A percentile compares a stretch with the other conserved stretches of the same genome.
Evolutionary conservation across 805 yeast species (phyloP).

Genomic region (Kuraishia floccosa): DNA sequence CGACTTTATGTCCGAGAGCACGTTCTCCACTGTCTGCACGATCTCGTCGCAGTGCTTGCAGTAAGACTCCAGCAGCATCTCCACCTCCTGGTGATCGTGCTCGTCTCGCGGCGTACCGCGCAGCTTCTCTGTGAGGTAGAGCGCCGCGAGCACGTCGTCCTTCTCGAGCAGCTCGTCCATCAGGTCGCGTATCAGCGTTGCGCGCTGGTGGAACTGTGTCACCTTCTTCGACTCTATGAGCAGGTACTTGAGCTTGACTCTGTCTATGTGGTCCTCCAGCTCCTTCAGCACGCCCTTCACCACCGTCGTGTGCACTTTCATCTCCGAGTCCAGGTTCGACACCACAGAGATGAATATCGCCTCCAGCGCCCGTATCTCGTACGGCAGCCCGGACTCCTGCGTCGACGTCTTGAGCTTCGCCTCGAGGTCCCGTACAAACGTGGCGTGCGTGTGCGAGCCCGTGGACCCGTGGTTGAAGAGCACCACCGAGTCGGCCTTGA

Average conservation of each 20-base stretch:
- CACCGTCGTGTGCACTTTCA: constrained; percentile 40
- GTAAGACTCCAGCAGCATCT: constrained; percentile 80
- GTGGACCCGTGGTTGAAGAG: constrained; percentile 67
- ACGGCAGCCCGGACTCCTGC: constrained; percentile 33
- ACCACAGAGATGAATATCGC: constrained; percentile 73
- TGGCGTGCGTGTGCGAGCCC: constrained; percentile 57
- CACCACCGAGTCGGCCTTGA: constrained; percentile 70
- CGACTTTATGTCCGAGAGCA: constrained; percentile 73
- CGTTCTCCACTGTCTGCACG: constrained; percentile 81
- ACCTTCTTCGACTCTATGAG: constrained; percentile 64
- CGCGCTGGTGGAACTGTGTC: constrained; percentile 64
- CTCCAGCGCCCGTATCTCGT: constrained; percentile 78
- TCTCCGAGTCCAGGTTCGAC: constrained; percentile 68
- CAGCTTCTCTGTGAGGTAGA: constrained; percentile 51
- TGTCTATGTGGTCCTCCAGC: constrained; percentile 69
- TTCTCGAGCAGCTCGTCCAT: constrained; percentile 76
- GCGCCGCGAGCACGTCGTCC: constrained; percentile 73
- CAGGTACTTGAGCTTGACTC: constrained; percentile 63
- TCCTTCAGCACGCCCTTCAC: constrained; percentile 59
- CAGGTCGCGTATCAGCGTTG: constrained; percentile 65
- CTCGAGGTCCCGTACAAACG: constrained; percentile 80
- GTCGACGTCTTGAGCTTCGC: constrained; percentile 42
- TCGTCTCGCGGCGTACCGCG: constrained; percentile 4
- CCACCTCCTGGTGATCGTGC: constrained; percentile 51
- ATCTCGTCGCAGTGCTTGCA: constrained; percentile 88